Evolutionary conservation across 768 basidiomycete genomes (phyloP).

Genomic region (Cyclocybe cylindracea): DNA sequence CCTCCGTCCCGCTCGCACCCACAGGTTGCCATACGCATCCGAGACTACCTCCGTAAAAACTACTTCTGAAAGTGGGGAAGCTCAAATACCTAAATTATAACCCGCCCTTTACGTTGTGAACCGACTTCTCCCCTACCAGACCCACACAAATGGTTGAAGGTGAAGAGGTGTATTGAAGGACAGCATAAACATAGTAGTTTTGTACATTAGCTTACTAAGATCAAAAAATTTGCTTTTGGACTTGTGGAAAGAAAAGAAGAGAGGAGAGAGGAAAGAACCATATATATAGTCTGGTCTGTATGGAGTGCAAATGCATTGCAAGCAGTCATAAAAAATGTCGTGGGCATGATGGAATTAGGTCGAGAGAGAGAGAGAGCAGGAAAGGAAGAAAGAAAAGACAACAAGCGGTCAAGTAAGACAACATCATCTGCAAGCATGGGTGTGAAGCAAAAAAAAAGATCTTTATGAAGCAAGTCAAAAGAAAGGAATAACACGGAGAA

Average conservation of each 20-base stretch:
- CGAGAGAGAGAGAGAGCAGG: no score
- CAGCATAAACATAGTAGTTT: constrained; percentile 9
- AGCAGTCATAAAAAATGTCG: background rate
- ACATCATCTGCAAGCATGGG: background rate
- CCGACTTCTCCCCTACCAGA: no score
- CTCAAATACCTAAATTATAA: no score
- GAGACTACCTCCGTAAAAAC: no score
- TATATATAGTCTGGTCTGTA: constrained; percentile 7
- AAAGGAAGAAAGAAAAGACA: no score
- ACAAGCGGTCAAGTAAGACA: background rate
- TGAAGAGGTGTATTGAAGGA: no score
- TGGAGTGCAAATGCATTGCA: background rate
- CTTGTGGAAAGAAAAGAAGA: background rate
- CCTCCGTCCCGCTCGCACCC: no score
- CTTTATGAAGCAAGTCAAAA: background rate
- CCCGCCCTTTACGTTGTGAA: no score
- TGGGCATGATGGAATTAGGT: no score
- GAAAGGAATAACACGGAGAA: background rate
- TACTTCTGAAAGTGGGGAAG: no score
- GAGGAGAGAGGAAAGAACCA: background rate
- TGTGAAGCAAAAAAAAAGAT: background rate
- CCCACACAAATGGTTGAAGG: no score
- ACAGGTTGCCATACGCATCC: no score
- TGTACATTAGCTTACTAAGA: constrained; percentile 7
- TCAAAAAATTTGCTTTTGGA: constrained; percentile 17